A percentile compares a stretch with the other conserved stretches of the same genome.
Conservation (phyloP, 2,329 filamentous ascomycete genomes). For the Exophiala bonariae region DNA sequence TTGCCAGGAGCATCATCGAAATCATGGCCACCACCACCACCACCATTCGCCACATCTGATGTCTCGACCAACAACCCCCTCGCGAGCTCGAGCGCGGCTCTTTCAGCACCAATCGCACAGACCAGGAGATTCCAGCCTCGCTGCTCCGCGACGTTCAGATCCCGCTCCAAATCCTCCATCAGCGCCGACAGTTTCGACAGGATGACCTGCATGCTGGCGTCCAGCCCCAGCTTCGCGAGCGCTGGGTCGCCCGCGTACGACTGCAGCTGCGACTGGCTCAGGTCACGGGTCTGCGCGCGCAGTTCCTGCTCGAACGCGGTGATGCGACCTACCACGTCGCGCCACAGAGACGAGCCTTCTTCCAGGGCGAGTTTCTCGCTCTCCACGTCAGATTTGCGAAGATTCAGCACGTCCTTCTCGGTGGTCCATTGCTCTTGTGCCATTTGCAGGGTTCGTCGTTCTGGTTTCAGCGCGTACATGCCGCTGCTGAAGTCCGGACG, state of each 20-base stretch:
- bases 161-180: slow-evolving; percentile 45
- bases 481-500: slow-evolving; percentile 17
- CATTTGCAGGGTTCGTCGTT: slow-evolving; percentile 60
- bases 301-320: slow-evolving; percentile 53
- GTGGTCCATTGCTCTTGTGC: slow-evolving; percentile 57
- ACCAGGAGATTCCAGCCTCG: slow-evolving; percentile 62
- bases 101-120: slow-evolving; percentile 62
- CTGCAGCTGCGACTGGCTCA: slow-evolving; percentile 15
- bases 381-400: slow-evolving; percentile 48
- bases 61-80: slow-evolving; percentile 32
- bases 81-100: slow-evolving; percentile 53
- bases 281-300: slow-evolving; percentile 41
- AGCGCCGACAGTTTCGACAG: slow-evolving; percentile 16
- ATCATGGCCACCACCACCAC: too few species aligned
- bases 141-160: slow-evolving; percentile 52
- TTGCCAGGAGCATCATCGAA: too few species aligned
- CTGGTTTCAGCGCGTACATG: slow-evolving; percentile 55
- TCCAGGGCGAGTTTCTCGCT: slow-evolving; percentile 58
- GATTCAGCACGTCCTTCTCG: slow-evolving; percentile 47
- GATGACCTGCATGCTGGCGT: slow-evolving; percentile 9
- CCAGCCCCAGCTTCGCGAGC: background rate
- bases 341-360: slow-evolving; percentile 61
- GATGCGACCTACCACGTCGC: slow-evolving; percentile 53
- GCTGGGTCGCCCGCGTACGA: background rate
- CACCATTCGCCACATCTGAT: background rate